These are phyloP conservation scores for Arctium minus DNA, from an alignment of 129 eudicot genomes.

Conservation along the genomic window DNA sequence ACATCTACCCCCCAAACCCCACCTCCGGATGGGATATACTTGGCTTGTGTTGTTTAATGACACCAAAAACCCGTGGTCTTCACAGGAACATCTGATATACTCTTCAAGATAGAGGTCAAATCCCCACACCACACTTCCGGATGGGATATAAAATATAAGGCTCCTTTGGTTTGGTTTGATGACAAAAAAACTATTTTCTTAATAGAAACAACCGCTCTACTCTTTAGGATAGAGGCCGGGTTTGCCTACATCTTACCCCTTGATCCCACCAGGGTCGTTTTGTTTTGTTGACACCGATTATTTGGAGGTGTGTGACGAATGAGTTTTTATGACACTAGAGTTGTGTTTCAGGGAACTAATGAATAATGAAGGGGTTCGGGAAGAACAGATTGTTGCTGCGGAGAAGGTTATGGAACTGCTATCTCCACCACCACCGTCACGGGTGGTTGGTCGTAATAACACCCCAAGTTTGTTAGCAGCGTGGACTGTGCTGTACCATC, in stretches of 20 bases:
- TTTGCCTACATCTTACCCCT: background rate
- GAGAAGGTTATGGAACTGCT: constrained; percentile 44
- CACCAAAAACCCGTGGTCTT: too few relatives aligned
- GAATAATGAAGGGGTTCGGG: constrained; percentile 36
- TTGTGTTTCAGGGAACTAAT: constrained; percentile 48
- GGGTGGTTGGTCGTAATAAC: background rate
- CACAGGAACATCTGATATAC: too few relatives aligned
- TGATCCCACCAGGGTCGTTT: background rate
- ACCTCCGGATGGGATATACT: background rate
- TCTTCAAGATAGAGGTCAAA: too few relatives aligned
- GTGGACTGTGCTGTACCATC: constrained; percentile 39
- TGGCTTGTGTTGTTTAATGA: too few relatives aligned
- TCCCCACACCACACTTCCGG: too few relatives aligned
- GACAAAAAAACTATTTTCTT: too few relatives aligned
- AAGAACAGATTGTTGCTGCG: constrained; percentile 49
- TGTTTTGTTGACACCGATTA: too few relatives aligned
- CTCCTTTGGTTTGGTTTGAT: too few relatives aligned
- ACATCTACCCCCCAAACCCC: background rate
- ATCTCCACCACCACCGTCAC: constrained; percentile 26
- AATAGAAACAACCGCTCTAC: too few relatives aligned
- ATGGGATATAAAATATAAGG: too few relatives aligned
- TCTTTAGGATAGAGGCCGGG: background rate
- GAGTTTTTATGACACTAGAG: background rate
- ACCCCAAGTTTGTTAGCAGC: constrained; percentile 64
- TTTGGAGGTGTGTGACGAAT: background rate